Evolutionary conservation across 2,329 filamentous ascomycete species (phyloP).

Genomic region (Aspergillus novoparasiticus): DNA sequence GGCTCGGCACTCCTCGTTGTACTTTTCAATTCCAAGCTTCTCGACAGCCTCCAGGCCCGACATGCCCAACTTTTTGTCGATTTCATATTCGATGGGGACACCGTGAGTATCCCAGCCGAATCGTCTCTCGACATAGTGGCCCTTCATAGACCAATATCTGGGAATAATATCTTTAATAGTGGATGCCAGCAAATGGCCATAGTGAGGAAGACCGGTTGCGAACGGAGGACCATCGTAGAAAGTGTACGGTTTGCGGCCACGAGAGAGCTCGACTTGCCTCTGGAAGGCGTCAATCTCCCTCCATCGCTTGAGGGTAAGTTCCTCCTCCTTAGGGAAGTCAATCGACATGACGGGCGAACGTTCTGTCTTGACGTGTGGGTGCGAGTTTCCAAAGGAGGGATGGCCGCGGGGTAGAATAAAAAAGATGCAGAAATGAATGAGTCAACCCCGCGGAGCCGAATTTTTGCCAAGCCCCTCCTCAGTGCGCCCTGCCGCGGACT

Average conservation of each 20-base stretch:
- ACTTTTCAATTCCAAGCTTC: conserved; percentile 81
- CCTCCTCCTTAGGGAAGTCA: conserved; percentile 90
- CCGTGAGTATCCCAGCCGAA: conserved; percentile 98
- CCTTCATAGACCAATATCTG: conserved; percentile 97
- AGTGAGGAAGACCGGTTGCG: conserved; percentile 70
- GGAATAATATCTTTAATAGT: conserved; percentile 98
- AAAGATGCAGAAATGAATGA: conserved; percentile 19
- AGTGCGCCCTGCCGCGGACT: neutral
- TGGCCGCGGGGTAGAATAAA: conserved; percentile 29
- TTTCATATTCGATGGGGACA: conserved; percentile 93
- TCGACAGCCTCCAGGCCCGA: conserved; percentile 84
- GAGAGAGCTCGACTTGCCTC: conserved; percentile 82
- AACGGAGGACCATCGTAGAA: conserved; percentile 92
- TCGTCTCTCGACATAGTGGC: conserved; percentile 84
- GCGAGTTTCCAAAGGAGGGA: conserved; percentile 19
- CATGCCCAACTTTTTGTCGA: conserved; percentile 92
- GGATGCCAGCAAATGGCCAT: conserved; percentile 80
- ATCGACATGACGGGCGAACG: conserved; percentile 68
- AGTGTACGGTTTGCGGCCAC: conserved; percentile 80
- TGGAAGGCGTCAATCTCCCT: conserved; percentile 90
- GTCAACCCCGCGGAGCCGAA: conserved; percentile 15
- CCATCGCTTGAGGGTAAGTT: conserved; percentile 82
- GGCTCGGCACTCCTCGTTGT: conserved; percentile 87
- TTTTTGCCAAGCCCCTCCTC: conserved; percentile 3
- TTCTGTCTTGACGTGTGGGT: conserved; percentile 20